Evolutionary conservation across 495 filamentous ascomycete genomes (phyloP).

Genomic region (Delitschia confertaspora): DNA sequence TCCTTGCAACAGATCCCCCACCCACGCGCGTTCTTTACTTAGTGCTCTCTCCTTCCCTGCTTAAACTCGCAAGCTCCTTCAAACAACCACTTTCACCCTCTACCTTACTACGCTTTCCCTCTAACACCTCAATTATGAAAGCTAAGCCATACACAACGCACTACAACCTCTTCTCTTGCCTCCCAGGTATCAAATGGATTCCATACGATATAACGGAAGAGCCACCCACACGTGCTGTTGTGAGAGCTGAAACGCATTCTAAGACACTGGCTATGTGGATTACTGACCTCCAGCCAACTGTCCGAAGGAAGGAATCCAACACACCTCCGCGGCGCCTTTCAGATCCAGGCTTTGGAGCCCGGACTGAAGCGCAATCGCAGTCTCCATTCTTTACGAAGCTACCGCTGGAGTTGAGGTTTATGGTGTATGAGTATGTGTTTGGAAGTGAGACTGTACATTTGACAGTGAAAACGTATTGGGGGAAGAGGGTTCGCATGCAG

Average conservation of each 20-base stretch:
- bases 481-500: conserved; percentile 2
- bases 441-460: conserved; percentile 17
- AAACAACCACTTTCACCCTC: too few species aligned
- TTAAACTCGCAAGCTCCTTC: too few species aligned
- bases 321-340: not conserved
- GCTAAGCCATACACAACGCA: conserved; percentile 2
- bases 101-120: too few species aligned
- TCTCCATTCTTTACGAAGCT: conserved; percentile 13
- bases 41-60: too few species aligned
- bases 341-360: conserved; percentile 8
- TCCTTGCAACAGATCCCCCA: not conserved
- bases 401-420: conserved; percentile 20
- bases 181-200: conserved; percentile 17
- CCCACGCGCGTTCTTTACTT: not conserved
- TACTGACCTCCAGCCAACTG: conserved; percentile 1
- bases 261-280: not conserved
- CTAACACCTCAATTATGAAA: not conserved
- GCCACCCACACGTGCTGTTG: not conserved
- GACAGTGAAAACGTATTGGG: not conserved
- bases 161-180: conserved; percentile 5
- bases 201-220: conserved; percentile 13
- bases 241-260: not conserved
- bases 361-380: conserved; percentile 9
- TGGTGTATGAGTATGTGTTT: conserved; percentile 16
- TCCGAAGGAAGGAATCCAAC: conserved; percentile 4